Conservation (phyloP, 2,329 filamentous ascomycete species). For the Fusarium tricinctum region DNA sequence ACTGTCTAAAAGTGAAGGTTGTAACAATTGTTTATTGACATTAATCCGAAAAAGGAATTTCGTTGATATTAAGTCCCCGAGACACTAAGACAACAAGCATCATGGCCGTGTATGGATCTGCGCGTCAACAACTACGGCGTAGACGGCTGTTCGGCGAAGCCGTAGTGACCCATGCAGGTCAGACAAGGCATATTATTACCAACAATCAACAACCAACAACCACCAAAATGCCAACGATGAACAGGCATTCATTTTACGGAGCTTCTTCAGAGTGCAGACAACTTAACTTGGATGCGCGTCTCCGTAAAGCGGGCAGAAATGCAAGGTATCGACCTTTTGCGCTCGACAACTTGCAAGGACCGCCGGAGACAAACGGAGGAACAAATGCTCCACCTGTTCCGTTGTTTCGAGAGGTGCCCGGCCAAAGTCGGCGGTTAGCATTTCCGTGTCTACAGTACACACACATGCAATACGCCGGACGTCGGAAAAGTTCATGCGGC, state of each 20-base stretch:
- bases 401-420: background rate
- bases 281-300: background rate
- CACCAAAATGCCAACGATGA: background rate
- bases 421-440: background rate
- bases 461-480: background rate
- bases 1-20: background rate
- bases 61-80: constrained; percentile 8
- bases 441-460: background rate
- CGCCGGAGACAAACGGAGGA: background rate
- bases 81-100: constrained; percentile 14
- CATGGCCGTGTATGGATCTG: constrained; percentile 15
- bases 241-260: background rate
- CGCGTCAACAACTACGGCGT: constrained; percentile 13
- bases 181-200: constrained; percentile 13
- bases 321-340: too few relatives aligned
- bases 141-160: constrained; percentile 26
- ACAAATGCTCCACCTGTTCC: background rate
- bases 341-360: too few relatives aligned
- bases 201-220: background rate
- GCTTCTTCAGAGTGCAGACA: constrained; percentile 6
- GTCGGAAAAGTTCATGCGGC: background rate
- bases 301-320: background rate
- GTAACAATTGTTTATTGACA: background rate
- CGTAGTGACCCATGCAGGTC: constrained; percentile 25
- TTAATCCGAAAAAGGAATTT: constrained; percentile 7